Evolutionary conservation across 495 filamentous ascomycete genomes (phyloP).

Genomic region (Penicillium pulvis): DNA sequence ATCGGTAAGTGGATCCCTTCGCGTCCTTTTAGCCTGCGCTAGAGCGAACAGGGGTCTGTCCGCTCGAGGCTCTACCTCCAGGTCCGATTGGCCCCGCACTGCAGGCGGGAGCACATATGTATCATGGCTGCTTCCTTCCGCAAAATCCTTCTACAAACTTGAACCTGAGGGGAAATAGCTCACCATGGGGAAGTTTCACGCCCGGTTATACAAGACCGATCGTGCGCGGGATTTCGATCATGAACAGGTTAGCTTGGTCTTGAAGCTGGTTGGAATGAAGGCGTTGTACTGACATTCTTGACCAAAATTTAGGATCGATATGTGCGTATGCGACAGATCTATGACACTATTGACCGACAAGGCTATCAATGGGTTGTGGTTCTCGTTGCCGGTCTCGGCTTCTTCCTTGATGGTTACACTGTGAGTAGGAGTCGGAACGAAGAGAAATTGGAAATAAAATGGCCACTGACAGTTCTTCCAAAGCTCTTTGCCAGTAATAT

Average conservation of each 20-base stretch:
- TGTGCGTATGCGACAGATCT: constrained; percentile 51
- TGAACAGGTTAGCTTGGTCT: constrained; percentile 38
- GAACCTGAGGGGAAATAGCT: not conserved
- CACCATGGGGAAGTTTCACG: constrained; percentile 35
- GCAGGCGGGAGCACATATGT: not conserved
- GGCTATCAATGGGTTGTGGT: constrained; percentile 51
- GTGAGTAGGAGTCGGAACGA: constrained; percentile 37
- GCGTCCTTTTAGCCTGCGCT: not conserved
- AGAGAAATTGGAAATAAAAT: not conserved
- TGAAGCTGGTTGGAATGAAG: not conserved
- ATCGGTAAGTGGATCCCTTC: not conserved
- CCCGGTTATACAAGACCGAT: constrained; percentile 49
- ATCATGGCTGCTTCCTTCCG: constrained; percentile 5
- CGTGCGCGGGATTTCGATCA: constrained; percentile 53
- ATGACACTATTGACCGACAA: constrained; percentile 52
- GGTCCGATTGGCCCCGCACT: constrained; percentile 19
- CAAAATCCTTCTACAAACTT: not conserved
- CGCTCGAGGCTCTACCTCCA: constrained; percentile 7
- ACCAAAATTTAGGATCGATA: constrained; percentile 40
- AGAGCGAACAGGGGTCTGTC: constrained; percentile 1
- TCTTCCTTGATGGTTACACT: constrained; percentile 69
- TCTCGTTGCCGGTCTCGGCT: constrained; percentile 65
- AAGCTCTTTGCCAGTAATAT: constrained; percentile 66
- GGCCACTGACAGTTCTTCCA: not conserved
- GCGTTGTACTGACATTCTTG: not conserved